A percentile compares a stretch with the other conserved stretches of the same genome.
phyloP scores from a whole-genome alignment of 495 filamentous ascomycete genomes.

The Parathielavia appendiculata region DNA sequence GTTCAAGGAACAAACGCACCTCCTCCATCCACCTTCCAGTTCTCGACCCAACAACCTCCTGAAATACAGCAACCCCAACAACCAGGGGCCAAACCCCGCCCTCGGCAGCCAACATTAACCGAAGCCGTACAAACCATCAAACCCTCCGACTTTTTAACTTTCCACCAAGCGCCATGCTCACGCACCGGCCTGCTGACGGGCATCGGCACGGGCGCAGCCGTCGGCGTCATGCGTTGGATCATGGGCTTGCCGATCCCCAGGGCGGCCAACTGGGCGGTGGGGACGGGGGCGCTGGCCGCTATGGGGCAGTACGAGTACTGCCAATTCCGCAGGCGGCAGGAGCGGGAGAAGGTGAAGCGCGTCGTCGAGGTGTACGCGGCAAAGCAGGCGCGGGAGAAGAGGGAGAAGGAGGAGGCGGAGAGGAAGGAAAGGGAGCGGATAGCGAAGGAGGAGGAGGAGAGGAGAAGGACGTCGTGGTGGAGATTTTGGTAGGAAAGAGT shows the following conservation, averaged over 20 bases:
- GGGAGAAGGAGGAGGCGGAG: constrained; percentile 40
- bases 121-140: constrained; percentile 65
- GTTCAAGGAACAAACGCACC: constrained; percentile 5
- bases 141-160: constrained; percentile 60
- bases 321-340: constrained; percentile 60
- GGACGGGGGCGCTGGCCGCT: constrained; percentile 60
- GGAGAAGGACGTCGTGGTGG: constrained; percentile 39
- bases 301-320: constrained; percentile 75
- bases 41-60: background rate
- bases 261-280: constrained; percentile 80
- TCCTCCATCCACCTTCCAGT: background rate
- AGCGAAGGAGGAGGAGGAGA: constrained; percentile 44
- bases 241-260: constrained; percentile 52
- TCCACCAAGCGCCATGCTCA: constrained; percentile 78
- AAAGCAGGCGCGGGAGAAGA: constrained; percentile 52
- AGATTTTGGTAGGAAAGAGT: constrained; percentile 49
- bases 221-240: constrained; percentile 66
- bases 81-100: constrained; percentile 5
- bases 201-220: constrained; percentile 67
- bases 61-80: background rate
- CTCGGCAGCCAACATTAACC: constrained; percentile 36
- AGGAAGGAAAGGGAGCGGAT: constrained; percentile 45
- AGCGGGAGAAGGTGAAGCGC: constrained; percentile 72
- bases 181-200: constrained; percentile 76
- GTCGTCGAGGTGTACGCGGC: constrained; percentile 75